Evolutionary conservation across 768 basidiomycete species (phyloP).

Genomic region (Mycena vitilis): DNA sequence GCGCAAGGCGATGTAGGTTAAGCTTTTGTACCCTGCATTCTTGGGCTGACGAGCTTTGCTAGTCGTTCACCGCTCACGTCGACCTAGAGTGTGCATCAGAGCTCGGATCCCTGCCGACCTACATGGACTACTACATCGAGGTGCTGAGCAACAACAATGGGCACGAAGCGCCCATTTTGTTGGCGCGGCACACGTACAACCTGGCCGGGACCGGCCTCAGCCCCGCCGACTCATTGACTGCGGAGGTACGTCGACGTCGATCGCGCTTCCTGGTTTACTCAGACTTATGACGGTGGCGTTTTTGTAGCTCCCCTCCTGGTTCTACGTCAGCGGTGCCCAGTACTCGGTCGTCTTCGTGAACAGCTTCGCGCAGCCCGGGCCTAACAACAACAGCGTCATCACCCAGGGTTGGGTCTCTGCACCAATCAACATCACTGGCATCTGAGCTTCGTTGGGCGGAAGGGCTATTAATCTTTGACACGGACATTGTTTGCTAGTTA

Average conservation of each 20-base stretch:
- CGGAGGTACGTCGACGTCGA: not conserved
- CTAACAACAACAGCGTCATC: slow-evolving; percentile 14
- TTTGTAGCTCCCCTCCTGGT: slow-evolving; percentile 8
- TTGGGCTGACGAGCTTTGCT: not conserved
- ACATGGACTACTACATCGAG: slow-evolving; percentile 25
- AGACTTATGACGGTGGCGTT: not conserved
- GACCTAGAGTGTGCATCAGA: slow-evolving; percentile 1
- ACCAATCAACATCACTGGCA: slow-evolving; percentile 1
- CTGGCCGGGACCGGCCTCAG: not conserved
- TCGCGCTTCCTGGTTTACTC: not conserved
- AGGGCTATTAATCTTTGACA: too few species aligned
- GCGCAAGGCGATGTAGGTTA: slow-evolving; percentile 10
- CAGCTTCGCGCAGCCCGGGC: slow-evolving; percentile 11
- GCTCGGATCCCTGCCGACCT: slow-evolving; percentile 17
- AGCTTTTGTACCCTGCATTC: too few species aligned
- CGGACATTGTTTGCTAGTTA: too few species aligned
- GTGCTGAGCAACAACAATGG: slow-evolving; percentile 24
- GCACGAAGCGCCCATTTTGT: slow-evolving; percentile 15
- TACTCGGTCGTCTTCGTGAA: slow-evolving; percentile 19
- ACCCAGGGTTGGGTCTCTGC: not conserved
- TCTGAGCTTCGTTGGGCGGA: too few species aligned
- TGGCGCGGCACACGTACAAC: slow-evolving; percentile 6
- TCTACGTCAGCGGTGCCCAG: slow-evolving; percentile 10
- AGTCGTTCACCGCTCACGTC: slow-evolving; percentile 17
- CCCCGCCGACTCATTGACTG: not conserved